Percentiles rank a stretch among this genome's conserved stretches.
phyloP scores from a whole-genome alignment of 352 stramenopile genomes.

The Pythium volutum region DNA sequence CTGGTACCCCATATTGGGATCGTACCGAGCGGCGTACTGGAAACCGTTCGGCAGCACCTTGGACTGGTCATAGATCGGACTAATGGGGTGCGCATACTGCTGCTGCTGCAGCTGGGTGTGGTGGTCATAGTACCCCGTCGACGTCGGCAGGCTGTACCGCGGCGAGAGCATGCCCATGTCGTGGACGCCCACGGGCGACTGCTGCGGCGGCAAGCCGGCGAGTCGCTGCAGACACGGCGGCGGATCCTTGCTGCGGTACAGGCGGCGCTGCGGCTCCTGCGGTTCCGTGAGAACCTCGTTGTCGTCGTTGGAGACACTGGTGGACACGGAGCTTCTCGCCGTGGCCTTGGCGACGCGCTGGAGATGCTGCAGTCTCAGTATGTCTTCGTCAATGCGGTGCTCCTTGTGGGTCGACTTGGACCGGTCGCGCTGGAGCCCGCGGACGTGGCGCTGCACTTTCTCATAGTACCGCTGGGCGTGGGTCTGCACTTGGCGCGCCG shows the following conservation, averaged over 20 bases:
- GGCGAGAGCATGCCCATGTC: slow-evolving; percentile 11
- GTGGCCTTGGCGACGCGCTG: slow-evolving; percentile 12
- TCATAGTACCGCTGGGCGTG: slow-evolving; percentile 63
- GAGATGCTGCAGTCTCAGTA: slow-evolving; percentile 17
- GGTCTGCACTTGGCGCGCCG: slow-evolving; percentile 65
- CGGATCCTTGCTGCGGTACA: slow-evolving; percentile 22
- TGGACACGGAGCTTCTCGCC: not conserved
- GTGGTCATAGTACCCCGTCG: slow-evolving; percentile 5
- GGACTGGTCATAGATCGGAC: slow-evolving; percentile 12
- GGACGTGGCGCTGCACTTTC: slow-evolving; percentile 60
- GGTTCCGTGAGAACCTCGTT: too few species aligned
- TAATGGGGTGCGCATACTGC: slow-evolving; percentile 4
- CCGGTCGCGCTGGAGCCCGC: slow-evolving; percentile 32
- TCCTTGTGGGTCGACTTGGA: slow-evolving; percentile 23
- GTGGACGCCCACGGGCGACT: slow-evolving; percentile 13
- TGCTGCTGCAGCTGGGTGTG: not conserved
- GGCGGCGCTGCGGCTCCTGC: slow-evolving; percentile 10
- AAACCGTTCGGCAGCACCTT: slow-evolving; percentile 2
- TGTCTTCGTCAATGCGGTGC: slow-evolving; percentile 24
- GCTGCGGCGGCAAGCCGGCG: slow-evolving; percentile 5
- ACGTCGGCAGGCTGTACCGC: not conserved
- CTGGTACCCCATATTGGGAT: not conserved
- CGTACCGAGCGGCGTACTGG: slow-evolving; percentile 6
- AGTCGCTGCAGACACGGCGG: slow-evolving; percentile 20
- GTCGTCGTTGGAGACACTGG: not conserved